Evolutionary conservation across 2,329 filamentous ascomycete species (phyloP).

Genomic region (Paraphoma chrysanthemicola): DNA sequence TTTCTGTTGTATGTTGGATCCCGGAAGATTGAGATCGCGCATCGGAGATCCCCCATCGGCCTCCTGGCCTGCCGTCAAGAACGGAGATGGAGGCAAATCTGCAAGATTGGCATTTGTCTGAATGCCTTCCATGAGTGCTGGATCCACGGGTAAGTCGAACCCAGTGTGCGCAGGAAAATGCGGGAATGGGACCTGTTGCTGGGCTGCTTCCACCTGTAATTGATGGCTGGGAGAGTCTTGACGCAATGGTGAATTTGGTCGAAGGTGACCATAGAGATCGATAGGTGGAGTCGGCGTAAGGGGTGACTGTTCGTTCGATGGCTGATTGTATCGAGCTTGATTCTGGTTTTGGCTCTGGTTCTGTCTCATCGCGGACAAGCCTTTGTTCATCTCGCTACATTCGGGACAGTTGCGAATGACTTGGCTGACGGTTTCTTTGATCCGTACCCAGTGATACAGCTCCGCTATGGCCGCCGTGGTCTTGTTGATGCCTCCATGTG

Average conservation of each 20-base stretch:
- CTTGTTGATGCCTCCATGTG: constrained; percentile 96
- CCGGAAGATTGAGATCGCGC: constrained; percentile 14
- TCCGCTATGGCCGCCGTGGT: constrained; percentile 94
- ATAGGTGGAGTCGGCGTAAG: constrained; percentile 18
- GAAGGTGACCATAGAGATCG: constrained; percentile 10
- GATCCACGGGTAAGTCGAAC: constrained; percentile 65
- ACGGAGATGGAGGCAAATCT: constrained; percentile 44
- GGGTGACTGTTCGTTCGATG: constrained; percentile 8
- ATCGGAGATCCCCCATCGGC: constrained; percentile 14
- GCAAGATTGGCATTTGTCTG: constrained; percentile 23
- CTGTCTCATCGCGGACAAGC: constrained; percentile 32
- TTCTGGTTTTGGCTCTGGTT: constrained; percentile 21
- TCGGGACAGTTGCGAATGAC: constrained; percentile 91
- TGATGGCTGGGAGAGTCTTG: constrained; percentile 37
- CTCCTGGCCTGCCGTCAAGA: constrained; percentile 32
- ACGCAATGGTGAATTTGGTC: constrained; percentile 4
- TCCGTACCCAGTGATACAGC: constrained; percentile 95
- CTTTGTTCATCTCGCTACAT: constrained; percentile 74
- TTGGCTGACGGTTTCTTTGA: constrained; percentile 95
- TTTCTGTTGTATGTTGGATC: constrained; percentile 1
- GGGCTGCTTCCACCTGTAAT: constrained; percentile 35
- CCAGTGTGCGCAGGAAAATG: constrained; percentile 48
- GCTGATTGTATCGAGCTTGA: constrained; percentile 13
- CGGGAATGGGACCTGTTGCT: constrained; percentile 36
- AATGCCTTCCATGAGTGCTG: constrained; percentile 63